phyloP scores from a whole-genome alignment of 176 grass and related monocot genomes.

The Coix lacrymajobi region DNA sequence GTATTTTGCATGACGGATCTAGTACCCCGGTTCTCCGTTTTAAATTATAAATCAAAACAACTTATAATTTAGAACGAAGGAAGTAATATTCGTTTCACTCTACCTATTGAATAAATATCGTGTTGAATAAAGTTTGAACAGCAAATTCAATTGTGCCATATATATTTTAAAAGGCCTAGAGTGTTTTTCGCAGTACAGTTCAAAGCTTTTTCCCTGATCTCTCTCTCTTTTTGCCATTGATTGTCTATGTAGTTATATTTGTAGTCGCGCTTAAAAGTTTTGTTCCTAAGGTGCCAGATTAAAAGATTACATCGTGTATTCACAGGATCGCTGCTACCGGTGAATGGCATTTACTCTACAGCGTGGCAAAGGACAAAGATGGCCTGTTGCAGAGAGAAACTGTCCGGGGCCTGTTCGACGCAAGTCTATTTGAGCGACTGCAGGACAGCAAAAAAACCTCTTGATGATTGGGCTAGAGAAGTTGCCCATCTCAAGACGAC shows the following conservation, averaged over 20 bases:
- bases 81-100: background rate
- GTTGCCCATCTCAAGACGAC: background rate
- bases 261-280: background rate
- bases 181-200: background rate
- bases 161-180: background rate
- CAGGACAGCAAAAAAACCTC: conserved; percentile 33
- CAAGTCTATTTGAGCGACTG: conserved; percentile 51
- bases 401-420: conserved; percentile 41
- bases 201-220: background rate
- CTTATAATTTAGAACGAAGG: no score
- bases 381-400: conserved; percentile 41
- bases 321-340: conserved; percentile 4
- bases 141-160: background rate
- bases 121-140: background rate
- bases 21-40: no score
- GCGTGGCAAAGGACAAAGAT: conserved; percentile 45
- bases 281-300: background rate
- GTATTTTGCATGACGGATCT: background rate
- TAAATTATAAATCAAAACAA: no score
- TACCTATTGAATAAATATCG: background rate
- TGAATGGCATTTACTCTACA: conserved; percentile 50
- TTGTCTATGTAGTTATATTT: background rate
- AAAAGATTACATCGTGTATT: background rate
- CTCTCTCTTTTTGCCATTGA: background rate
- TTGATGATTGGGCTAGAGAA: background rate